Base-by-base conservation (phyloP, 2,329 filamentous ascomycete species). In the Fusarium sp. region DNA sequence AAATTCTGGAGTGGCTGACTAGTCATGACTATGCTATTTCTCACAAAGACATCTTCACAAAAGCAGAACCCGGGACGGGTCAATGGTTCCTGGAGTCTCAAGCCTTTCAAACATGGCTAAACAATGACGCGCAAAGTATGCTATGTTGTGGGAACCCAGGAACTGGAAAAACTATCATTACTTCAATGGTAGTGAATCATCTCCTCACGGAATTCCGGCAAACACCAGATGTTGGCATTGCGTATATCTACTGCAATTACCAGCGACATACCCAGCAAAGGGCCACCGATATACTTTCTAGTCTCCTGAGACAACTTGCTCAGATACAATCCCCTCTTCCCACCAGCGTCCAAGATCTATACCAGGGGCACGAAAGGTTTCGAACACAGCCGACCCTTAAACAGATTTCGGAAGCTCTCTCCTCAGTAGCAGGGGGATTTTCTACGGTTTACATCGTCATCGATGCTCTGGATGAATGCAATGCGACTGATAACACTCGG, bases 291-390 rank as follows among this genome's bases (percentile, higher is more conserved):
- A 10, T 34, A 34, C 2, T 34, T 0, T 18, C 31, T 10, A 34
- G 31, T 2, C 8, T 34, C 0, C 1, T 34, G 9, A 18, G 0
- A 2, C 31, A 34, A 1, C 31, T 34, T 0, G 16, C 31, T 1
- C 31, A 34, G 1, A 0, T 8, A 10, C 0, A 5, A 0, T 34
- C 31, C 4, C 9, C 31, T 0, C 31, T 34, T 2, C 16, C 31
- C 1, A 18, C 0, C 1, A 18, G 16, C 16, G 4, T 34, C 5
- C 31, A 34, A 18, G 8, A 34, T 1, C 31, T 34, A 1, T 34
- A 34, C 2, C 0, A 0, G 0, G 0, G 0, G 0, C 31, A 34
- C 6, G 16, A 18, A 1, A 34, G 1, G 1, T 34, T 6, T 3
- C 4, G 8, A 34, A 34, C 31, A 2, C 1, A 18, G 3, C 16